Conservation (phyloP, 768 basidiomycete genomes). For the Suillus cothurnatus region DNA sequence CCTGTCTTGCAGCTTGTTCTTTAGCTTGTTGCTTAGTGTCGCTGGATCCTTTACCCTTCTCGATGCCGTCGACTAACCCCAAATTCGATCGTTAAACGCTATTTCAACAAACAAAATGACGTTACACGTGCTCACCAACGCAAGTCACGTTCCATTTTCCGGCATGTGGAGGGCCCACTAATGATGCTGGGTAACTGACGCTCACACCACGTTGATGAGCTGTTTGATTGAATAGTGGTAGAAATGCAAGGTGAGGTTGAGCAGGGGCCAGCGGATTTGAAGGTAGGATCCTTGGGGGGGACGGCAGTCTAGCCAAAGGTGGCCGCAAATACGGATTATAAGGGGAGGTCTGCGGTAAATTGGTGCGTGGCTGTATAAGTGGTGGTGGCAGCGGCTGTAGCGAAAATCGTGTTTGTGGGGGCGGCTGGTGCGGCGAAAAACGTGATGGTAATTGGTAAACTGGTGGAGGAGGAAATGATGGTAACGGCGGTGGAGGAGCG, state of each 20-base stretch:
- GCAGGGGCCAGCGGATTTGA: constrained; percentile 64
- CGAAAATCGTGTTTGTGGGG: constrained; percentile 33
- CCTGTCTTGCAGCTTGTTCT: constrained; percentile 73
- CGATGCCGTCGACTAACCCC: constrained; percentile 64
- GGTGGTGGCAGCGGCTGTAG: constrained; percentile 24
- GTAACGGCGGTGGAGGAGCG: constrained; percentile 16
- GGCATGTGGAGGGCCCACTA: constrained; percentile 68
- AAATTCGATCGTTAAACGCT: constrained; percentile 9
- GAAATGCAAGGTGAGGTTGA: constrained; percentile 62
- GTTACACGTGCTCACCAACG: constrained; percentile 52
- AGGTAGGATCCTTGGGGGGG: constrained; percentile 38
- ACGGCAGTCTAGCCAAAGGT: constrained; percentile 30
- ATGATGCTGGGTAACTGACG: constrained; percentile 61
- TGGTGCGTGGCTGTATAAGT: constrained; percentile 13
- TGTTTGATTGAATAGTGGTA: constrained; percentile 76
- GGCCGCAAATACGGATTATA: constrained; percentile 32
- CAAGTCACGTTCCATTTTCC: constrained; percentile 69
- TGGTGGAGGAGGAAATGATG: constrained; percentile 29
- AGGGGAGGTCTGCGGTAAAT: constrained; percentile 21
- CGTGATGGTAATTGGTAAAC: constrained; percentile 24
- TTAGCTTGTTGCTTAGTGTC: constrained; percentile 75
- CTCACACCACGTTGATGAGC: constrained; percentile 64
- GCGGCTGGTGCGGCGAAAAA: constrained; percentile 29
- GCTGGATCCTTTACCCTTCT: constrained; percentile 66
- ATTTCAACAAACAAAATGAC: background rate